Evolutionary conservation across 768 basidiomycete species (phyloP), one percentile per base, ranked within the genome.

Genomic region (Vararia minispora): DNA sequence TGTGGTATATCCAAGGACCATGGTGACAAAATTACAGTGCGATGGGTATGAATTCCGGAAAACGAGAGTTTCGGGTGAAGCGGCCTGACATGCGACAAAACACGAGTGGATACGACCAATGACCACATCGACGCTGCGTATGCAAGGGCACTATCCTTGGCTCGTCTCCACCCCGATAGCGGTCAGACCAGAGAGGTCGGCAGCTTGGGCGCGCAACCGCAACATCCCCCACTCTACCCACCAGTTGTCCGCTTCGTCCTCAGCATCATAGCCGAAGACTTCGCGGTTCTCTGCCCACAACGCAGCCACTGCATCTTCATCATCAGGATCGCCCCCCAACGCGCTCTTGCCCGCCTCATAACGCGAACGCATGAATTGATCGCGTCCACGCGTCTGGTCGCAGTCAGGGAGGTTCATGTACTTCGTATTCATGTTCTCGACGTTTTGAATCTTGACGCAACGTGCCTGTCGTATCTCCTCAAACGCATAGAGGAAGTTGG

Each of bases 231-330:
- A 60, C n/a, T 53, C 40, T 12, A 59, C 51, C 58, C 58, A 61
- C 60, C 59, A 61, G 39, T 60, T 54, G 32, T 61, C 60, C 30
- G 57, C 58, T 39, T 54, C 57, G 37, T 62, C 60, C 47, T 58
- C 56, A 22, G 58, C 56, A 33, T 62, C 57, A 39, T 61, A 63
- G 8, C 50, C 52, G 33, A 57, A 61, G 21, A 58, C 38, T 31
- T 54, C 51, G 18, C 50, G 37, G 29, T 57, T 47, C 35, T 54
- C 54, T 24, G 59, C 58, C 53, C 58, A 56, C n/a, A 43, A 47
- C 17, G 51, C 45, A 20, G 44, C 34, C 11, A 38, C 45, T 21
- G 42, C 39, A 40, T 49, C 52, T 32, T 51, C 51, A n/a, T 52
- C 54, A 23, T 40, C 38, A n/a, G n/a, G n/a, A 9, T 39, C 47